These are phyloP conservation scores for Rosa chinensis DNA, from an alignment of 306 rosid genomes.

Conservation along the genomic window DNA sequence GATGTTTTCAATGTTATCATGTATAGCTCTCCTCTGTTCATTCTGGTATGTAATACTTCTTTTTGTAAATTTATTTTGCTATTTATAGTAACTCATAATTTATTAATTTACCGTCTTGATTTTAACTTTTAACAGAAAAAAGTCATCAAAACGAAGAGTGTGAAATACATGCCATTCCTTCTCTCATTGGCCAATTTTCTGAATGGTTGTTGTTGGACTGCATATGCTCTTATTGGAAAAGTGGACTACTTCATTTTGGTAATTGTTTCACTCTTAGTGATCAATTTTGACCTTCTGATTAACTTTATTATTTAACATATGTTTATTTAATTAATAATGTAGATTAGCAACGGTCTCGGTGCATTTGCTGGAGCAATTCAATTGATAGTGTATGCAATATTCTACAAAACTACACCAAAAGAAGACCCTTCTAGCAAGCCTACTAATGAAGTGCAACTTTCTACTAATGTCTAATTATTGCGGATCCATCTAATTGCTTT, in stretches of 20 bases:
- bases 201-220: conserved; percentile 71
- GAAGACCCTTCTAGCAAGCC: conserved; percentile 18
- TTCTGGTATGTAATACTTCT: conserved; percentile 46
- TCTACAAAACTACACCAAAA: conserved; percentile 20
- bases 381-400: conserved; percentile 49
- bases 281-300: not conserved
- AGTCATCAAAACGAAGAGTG: conserved; percentile 68
- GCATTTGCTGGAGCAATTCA: conserved; percentile 54
- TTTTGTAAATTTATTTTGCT: not conserved
- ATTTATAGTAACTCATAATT: not conserved
- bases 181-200: conserved; percentile 67
- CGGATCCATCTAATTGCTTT: not conserved
- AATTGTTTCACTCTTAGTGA: not conserved
- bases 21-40: conserved; percentile 68
- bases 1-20: conserved; percentile 69
- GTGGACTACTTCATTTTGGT: conserved; percentile 64
- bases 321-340: conserved; percentile 6
- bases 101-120: not conserved
- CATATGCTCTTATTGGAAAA: conserved; percentile 60
- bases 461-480: conserved; percentile 21
- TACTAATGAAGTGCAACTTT: conserved; percentile 32
- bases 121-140: conserved; percentile 37
- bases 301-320: not conserved
- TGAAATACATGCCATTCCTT: conserved; percentile 70
- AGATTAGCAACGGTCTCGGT: conserved; percentile 72